Conservation (phyloP, 345 rosid genomes). For the Eucalyptus erythrocorys region DNA sequence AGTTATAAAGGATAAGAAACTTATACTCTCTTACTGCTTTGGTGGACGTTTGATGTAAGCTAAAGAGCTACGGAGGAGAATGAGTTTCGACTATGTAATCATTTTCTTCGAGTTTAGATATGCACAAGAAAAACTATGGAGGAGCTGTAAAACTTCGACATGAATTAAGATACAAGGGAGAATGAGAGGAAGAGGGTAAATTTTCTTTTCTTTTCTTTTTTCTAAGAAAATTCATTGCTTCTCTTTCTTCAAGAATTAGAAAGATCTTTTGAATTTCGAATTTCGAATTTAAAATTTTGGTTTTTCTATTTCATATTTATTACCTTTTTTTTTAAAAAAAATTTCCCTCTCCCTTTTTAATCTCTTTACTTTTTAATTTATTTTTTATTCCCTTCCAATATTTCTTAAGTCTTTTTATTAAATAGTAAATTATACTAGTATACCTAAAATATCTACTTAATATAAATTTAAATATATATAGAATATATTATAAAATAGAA, state of each 20-base stretch:
- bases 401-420: background rate
- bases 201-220: too few species aligned
- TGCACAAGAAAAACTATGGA: background rate
- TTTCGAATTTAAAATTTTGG: background rate
- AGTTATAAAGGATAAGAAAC: too few species aligned
- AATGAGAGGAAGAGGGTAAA: background rate
- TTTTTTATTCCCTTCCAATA: background rate
- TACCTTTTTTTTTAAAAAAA: rapidly evolving
- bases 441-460: background rate
- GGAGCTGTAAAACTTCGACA: background rate
- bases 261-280: background rate
- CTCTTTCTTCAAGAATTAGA: background rate
- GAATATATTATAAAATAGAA: too few species aligned
- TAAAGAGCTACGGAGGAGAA: background rate
- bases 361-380: background rate
- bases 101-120: background rate
- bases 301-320: background rate
- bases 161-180: background rate
- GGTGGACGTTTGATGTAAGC: background rate
- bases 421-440: too few species aligned
- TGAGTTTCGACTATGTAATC: background rate
- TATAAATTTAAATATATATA: too few species aligned
- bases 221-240: background rate
- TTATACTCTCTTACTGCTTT: background rate
- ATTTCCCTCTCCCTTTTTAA: background rate